These are phyloP conservation scores for Botryococcus braunii DNA, from an alignment of 163 green algal genomes.

Conservation along the genomic window DNA sequence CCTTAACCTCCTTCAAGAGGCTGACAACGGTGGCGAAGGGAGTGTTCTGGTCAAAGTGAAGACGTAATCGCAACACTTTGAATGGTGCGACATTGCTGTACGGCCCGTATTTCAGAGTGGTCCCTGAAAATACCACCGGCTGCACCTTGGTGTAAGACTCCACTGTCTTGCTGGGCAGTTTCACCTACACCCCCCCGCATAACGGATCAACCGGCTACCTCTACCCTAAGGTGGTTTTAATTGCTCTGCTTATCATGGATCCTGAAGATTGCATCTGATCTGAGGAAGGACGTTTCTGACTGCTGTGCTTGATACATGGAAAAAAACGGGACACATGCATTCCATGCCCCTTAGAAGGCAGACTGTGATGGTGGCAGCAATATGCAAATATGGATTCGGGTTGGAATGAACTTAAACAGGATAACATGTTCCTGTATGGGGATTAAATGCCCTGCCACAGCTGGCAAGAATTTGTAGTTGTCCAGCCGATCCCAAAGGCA, in stretches of 20 bases:
- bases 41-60: conserved; percentile 67
- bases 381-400: too few species aligned
- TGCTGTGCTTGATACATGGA: neutral
- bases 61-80: conserved; percentile 19
- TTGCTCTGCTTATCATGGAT: neutral
- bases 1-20: conserved; percentile 71
- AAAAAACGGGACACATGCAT: neutral
- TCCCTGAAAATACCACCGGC: conserved; percentile 28
- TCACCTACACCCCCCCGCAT: conserved; percentile 20
- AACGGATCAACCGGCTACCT: too few species aligned
- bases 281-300: neutral
- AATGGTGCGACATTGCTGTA: conserved; percentile 44
- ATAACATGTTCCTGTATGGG: too few species aligned
- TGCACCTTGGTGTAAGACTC: conserved; percentile 36
- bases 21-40: conserved; percentile 40
- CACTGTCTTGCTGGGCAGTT: conserved; percentile 29
- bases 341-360: neutral
- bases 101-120: conserved; percentile 48
- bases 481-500: too few species aligned
- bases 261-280: neutral
- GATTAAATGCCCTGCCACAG: too few species aligned
- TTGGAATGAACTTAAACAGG: too few species aligned
- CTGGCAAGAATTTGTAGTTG: too few species aligned
- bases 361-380: neutral
- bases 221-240: too few species aligned